phyloP scores from a whole-genome alignment of 257 asterid species.

The Jacaranda copaia region DNA sequence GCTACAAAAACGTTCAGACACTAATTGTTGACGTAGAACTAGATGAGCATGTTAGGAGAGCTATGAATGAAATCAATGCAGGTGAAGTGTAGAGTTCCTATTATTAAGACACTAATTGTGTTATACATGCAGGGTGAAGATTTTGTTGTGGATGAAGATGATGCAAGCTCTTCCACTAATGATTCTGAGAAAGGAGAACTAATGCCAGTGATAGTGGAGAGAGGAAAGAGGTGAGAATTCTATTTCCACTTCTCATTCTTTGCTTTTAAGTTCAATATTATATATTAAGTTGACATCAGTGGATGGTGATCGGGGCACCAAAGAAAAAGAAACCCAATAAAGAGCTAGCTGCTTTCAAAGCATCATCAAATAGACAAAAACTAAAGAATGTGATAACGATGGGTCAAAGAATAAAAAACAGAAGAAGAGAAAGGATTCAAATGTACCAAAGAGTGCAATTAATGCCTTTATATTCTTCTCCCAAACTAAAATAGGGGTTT shows the following conservation, averaged over 20 bases:
- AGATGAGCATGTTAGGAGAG: constrained; percentile 84
- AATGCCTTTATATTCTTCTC: constrained; percentile 93
- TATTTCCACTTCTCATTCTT: background rate
- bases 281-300: constrained; percentile 32
- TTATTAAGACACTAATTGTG: constrained; percentile 14
- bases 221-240: constrained; percentile 61
- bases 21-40: constrained; percentile 91
- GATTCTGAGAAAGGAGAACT: constrained; percentile 85
- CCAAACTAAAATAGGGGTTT: constrained; percentile 83
- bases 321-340: constrained; percentile 64
- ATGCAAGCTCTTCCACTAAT: constrained; percentile 93
- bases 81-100: constrained; percentile 44
- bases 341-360: constrained; percentile 65
- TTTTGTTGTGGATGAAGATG: constrained; percentile 78
- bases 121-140: constrained; percentile 70
- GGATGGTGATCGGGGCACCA: constrained; percentile 53
- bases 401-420: too few species aligned
- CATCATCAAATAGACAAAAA: constrained; percentile 64
- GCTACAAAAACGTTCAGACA: constrained; percentile 83
- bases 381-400: constrained; percentile 54
- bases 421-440: too few species aligned
- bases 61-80: constrained; percentile 92
- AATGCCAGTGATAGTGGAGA: constrained; percentile 75
- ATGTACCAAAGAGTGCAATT: constrained; percentile 37
- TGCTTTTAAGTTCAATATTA: constrained; percentile 8